Evolutionary conservation across 768 basidiomycete species (phyloP), one percentile per base, ranked within the genome.

Genomic region (Pleurotus djamor): DNA sequence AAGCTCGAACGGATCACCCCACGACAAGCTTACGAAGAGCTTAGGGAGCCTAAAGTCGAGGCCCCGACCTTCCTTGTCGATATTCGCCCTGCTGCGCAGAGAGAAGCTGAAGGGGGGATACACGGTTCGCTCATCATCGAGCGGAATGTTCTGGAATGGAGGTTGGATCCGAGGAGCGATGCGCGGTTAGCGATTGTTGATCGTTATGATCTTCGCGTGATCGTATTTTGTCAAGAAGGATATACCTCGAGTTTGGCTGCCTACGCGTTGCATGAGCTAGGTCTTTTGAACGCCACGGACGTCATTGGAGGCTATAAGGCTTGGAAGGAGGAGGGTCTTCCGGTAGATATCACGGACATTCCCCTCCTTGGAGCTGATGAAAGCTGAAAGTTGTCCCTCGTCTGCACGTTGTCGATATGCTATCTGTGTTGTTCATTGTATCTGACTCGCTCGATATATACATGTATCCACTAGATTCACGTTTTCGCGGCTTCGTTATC

Each of bases 61-160:
- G 84, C 83, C 43, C 89, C 90, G 1, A 86, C 85, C 0, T 81
- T 92, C 57, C 76, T 93, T 44, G 90, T 93, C 5, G 91, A 92
- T 68, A 91, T 92, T 54, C 85, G 91, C 5, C 82, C 89, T 0
- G 81, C 76, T 41, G 79, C 77, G 4, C 83, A 90, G 68, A 80
- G 91, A 13, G 76, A 76, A 4, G 68, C 67, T 49, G 73, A 81
- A 35, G 91, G 91, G 0, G 78, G 73, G 0, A 87, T 92, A 57
- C 77, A 76, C 6, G 89, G 91, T 0, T 81, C 89, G n/a, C 72
- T 92, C 58, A 73, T 89, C 57, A 81, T 92, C 59, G 91, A 92
- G 65, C 80, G 91, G 21, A 92, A 89, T 66, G 81, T 85, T 4
- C 78, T 93, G 56, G 91, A 93, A 69, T 91, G 89, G 89, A 80